These are phyloP conservation scores for Ustanciosporium gigantosporum DNA, from an alignment of 1,284 basidiomycete species.

Conservation along the genomic window DNA sequence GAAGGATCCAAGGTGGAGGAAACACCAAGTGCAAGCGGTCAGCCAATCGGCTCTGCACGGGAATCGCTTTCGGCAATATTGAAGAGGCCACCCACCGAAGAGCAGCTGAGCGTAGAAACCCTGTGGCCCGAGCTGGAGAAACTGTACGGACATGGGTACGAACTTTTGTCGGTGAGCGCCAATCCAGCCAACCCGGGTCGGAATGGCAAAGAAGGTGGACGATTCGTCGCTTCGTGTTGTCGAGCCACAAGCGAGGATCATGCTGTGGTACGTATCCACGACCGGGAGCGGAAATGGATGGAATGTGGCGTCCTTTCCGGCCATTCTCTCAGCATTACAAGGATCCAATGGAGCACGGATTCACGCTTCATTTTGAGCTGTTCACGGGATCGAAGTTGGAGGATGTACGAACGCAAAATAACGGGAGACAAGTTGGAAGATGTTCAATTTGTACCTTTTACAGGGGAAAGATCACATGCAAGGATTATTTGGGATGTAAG, in stretches of 20 bases:
- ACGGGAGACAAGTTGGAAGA: neutral
- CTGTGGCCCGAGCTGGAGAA: conserved; percentile 97
- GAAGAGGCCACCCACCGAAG: conserved; percentile 64
- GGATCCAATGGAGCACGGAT: conserved; percentile 83
- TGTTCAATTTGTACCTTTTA: conserved; percentile 25
- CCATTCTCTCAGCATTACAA: conserved; percentile 85
- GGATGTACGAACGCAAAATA: conserved; percentile 68
- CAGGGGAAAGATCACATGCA: conserved; percentile 75
- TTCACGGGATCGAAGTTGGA: conserved; percentile 90
- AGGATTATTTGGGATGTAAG: conserved; percentile 95
- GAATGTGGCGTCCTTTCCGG: conserved; percentile 74
- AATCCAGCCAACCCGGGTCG: conserved; percentile 11
- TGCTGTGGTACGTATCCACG: conserved; percentile 83
- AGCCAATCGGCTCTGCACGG: conserved; percentile 32
- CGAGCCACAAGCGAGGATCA: conserved; percentile 84
- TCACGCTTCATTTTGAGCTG: conserved; percentile 79
- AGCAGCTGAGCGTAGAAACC: conserved; percentile 75
- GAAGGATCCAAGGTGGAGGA: conserved; percentile 24
- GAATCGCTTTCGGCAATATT: conserved; percentile 28
- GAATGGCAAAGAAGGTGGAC: conserved; percentile 62
- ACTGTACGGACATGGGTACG: conserved; percentile 96
- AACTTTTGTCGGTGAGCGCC: conserved; percentile 66
- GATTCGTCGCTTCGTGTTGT: conserved; percentile 86
- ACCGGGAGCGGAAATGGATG: conserved; percentile 69
- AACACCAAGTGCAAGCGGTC: conserved; percentile 28